Conservation (phyloP, 139 green algal genomes). For the Chlamydomonas sp. region DNA sequence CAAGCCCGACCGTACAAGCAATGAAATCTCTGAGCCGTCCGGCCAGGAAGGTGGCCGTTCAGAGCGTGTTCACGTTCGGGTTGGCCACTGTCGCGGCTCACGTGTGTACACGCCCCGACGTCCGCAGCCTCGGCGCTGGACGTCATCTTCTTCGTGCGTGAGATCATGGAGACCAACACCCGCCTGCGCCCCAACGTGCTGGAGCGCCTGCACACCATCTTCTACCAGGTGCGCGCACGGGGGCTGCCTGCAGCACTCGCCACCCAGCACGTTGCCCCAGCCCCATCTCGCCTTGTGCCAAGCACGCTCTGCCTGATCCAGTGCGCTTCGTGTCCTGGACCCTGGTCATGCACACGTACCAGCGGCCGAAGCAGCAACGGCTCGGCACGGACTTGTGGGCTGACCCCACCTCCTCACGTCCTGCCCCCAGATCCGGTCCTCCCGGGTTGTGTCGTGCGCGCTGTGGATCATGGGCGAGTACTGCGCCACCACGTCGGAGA, state of each 20-base stretch:
- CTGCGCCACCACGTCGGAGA: conserved; percentile 70
- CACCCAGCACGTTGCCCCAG: too few relatives aligned
- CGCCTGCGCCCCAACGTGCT: conserved; percentile 88
- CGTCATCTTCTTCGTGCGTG: conserved; percentile 91
- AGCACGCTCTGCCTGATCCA: neutral
- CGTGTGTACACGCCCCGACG: too few relatives aligned
- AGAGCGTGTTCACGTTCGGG: too few relatives aligned
- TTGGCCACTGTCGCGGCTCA: too few relatives aligned
- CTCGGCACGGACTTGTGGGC: too few relatives aligned
- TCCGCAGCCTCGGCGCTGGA: conserved; percentile 79
- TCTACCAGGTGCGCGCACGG: conserved; percentile 58
- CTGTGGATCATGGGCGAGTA: conserved; percentile 98
- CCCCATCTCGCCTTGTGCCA: too few relatives aligned
- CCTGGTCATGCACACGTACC: neutral
- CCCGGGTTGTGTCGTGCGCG: conserved; percentile 85
- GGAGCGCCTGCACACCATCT: conserved; percentile 89
- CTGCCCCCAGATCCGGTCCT: conserved; percentile 74
- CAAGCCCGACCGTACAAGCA: too few relatives aligned
- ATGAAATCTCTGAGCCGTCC: too few relatives aligned
- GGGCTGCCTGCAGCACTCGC: neutral
- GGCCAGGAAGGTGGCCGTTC: too few relatives aligned
- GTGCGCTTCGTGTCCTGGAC: neutral
- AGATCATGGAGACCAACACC: conserved; percentile 96
- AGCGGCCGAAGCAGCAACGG: too few relatives aligned
- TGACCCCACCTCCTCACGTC: neutral